Percentiles rank a stretch among this genome's conserved stretches.
Conservation (phyloP, 2,329 filamentous ascomycete species). For the Colletotrichum paranaense region DNA sequence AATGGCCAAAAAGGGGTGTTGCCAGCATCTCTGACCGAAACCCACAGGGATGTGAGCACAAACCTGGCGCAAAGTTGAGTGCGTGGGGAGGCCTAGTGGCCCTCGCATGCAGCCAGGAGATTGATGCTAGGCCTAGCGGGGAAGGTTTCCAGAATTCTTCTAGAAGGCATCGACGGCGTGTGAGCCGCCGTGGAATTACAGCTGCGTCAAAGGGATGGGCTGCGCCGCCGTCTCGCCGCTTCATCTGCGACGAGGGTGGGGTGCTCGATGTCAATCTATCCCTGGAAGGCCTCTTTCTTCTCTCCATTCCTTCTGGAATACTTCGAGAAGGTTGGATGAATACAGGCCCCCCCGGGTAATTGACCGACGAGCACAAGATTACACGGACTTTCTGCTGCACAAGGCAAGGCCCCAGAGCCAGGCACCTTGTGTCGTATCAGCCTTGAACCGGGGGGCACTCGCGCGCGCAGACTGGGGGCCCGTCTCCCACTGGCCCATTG, state of each 20-base stretch:
- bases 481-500: background rate
- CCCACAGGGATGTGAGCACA: constrained; percentile 22
- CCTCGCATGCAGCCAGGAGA: constrained; percentile 42
- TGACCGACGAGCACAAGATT: constrained; percentile 25
- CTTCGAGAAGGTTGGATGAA: constrained; percentile 34
- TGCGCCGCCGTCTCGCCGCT: constrained; percentile 31
- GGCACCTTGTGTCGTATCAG: constrained; percentile 32
- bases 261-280: constrained; percentile 18
- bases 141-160: constrained; percentile 52
- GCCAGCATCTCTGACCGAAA: constrained; percentile 31
- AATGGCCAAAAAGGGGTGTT: constrained; percentile 19
- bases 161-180: constrained; percentile 29
- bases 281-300: constrained; percentile 13
- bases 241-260: constrained; percentile 34
- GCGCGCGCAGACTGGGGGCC: constrained; percentile 5
- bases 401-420: constrained; percentile 14
- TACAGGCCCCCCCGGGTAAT: constrained; percentile 23
- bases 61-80: constrained; percentile 39
- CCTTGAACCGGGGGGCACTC: constrained; percentile 23
- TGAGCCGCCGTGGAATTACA: constrained; percentile 25
- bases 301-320: constrained; percentile 25
- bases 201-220: constrained; percentile 26
- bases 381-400: constrained; percentile 32
- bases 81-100: constrained; percentile 39
- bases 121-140: constrained; percentile 44